phyloP scores from a whole-genome alignment of 148 eudicot genomes.

The Selenicereus undatus region DNA sequence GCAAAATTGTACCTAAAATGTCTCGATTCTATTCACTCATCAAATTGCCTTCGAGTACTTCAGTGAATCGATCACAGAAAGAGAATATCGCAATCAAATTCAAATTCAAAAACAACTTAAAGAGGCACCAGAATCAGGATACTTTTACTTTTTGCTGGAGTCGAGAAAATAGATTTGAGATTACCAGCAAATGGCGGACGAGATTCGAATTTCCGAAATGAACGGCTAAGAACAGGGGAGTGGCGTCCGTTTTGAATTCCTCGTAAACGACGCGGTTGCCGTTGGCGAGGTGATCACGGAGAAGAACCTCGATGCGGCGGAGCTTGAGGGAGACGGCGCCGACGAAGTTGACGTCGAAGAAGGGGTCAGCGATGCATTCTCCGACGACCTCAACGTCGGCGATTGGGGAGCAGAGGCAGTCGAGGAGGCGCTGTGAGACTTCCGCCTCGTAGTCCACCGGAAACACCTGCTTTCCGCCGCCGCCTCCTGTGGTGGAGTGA shows the following conservation, averaged over 20 bases:
- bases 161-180: neutral
- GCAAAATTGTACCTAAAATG: neutral
- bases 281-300: constrained; percentile 47
- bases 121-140: neutral
- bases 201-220: constrained; percentile 51
- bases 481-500: constrained; percentile 24
- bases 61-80: neutral
- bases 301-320: constrained; percentile 41
- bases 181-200: constrained; percentile 46
- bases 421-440: constrained; percentile 70
- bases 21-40: neutral
- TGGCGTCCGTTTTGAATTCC: constrained; percentile 77
- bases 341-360: constrained; percentile 69
- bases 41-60: neutral
- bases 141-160: too few species aligned
- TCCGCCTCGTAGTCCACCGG: constrained; percentile 77
- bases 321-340: constrained; percentile 66
- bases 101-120: neutral
- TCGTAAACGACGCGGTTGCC: constrained; percentile 48
- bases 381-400: constrained; percentile 36
- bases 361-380: constrained; percentile 48
- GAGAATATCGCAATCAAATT: neutral
- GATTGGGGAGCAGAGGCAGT: constrained; percentile 47
- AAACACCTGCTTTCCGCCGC: constrained; percentile 58
- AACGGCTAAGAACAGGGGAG: constrained; percentile 74